A percentile compares a stretch with the other conserved stretches of the same genome.
Evolutionary conservation across 305 asterid genomes (phyloP).

Genomic region (Fraxinus baroniana): DNA sequence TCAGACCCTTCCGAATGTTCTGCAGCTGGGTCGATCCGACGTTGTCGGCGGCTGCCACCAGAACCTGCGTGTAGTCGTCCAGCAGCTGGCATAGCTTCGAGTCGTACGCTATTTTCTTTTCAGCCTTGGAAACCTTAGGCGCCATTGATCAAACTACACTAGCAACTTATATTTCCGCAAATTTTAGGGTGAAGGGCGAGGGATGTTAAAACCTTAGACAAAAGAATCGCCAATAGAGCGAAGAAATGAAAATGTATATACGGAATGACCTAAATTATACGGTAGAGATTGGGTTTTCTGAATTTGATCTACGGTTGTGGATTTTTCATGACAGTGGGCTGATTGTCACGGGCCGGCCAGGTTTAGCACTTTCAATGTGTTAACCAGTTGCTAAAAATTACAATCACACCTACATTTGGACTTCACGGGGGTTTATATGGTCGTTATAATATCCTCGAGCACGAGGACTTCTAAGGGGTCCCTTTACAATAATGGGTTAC

Average conservation of each 20-base stretch:
- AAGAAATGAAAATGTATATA: background rate
- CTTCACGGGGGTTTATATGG: too few species aligned
- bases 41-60: slow-evolving; percentile 76
- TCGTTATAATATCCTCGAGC: too few species aligned
- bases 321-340: background rate
- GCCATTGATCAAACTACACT: slow-evolving; percentile 45
- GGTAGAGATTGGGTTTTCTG: background rate
- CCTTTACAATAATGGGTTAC: too few species aligned
- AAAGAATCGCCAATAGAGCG: background rate
- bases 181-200: slow-evolving; percentile 15
- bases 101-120: slow-evolving; percentile 72
- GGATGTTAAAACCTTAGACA: background rate
- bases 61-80: slow-evolving; percentile 71
- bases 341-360: background rate
- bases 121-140: slow-evolving; percentile 56
- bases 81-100: slow-evolving; percentile 62
- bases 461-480: too few species aligned
- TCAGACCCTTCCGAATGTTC: slow-evolving; percentile 55
- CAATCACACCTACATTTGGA: too few species aligned
- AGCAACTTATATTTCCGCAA: background rate
- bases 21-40: slow-evolving; percentile 87
- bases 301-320: background rate
- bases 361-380: background rate
- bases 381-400: too few species aligned
- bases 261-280: slow-evolving; percentile 11